phyloP scores from a whole-genome alignment of 768 basidiomycete species.

The Ephemerocybe angulata region DNA sequence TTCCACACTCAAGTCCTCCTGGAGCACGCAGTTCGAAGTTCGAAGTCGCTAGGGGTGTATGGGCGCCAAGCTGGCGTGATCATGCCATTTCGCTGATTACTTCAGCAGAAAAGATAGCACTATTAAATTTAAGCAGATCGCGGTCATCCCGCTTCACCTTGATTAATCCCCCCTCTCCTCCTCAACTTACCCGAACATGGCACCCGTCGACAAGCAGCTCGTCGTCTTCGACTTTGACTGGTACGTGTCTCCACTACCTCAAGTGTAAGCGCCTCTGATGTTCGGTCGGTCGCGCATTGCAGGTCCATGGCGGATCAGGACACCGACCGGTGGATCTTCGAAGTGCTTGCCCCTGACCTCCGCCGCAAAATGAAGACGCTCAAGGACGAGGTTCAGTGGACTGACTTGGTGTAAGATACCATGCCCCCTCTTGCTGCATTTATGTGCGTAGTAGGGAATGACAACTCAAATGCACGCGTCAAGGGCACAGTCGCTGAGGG shows the following conservation, averaged over 20 bases:
- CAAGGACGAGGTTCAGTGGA: constrained; percentile 74
- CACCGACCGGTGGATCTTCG: constrained; percentile 89
- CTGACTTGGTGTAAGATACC: constrained; percentile 83
- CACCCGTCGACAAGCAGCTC: constrained; percentile 54
- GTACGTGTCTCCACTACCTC: constrained; percentile 31
- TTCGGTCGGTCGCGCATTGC: neutral
- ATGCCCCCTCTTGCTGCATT: neutral
- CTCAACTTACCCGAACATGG: no score
- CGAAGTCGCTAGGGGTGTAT: no score
- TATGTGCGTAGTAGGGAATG: neutral
- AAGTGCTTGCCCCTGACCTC: constrained; percentile 81
- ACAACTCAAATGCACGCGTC: constrained; percentile 3
- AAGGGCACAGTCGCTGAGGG: constrained; percentile 67
- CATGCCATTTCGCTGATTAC: no score
- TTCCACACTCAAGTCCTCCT: no score
- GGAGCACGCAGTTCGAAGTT: no score
- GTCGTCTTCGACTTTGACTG: constrained; percentile 98
- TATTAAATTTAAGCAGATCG: no score
- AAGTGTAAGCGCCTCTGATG: neutral
- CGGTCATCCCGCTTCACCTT: no score
- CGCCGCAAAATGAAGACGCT: constrained; percentile 76
- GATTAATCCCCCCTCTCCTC: no score
- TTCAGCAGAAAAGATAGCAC: no score
- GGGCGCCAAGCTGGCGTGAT: no score
- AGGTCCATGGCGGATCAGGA: constrained; percentile 96